Percentiles rank a stretch among this genome's conserved stretches.
phyloP scores from a whole-genome alignment of 768 basidiomycete species.

The Pleurotus eryngii region DNA sequence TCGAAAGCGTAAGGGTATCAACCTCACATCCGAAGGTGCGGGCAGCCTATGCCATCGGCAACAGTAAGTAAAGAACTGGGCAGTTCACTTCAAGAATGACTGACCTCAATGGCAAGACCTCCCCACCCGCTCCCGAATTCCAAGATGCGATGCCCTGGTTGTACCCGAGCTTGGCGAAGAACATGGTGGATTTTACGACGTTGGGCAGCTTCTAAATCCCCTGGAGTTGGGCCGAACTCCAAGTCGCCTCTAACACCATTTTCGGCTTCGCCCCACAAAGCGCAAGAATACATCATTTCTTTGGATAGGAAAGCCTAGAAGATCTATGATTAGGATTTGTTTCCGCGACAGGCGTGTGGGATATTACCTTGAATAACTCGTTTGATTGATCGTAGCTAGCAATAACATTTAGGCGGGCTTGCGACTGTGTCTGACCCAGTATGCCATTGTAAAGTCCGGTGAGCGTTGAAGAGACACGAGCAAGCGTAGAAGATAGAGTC shows the following conservation, averaged over 20 bases:
- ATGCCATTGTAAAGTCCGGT: slow-evolving; percentile 68
- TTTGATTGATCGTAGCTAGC: slow-evolving; percentile 94
- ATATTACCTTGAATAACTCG: slow-evolving; percentile 70
- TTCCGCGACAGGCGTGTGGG: slow-evolving; percentile 4
- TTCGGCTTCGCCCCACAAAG: slow-evolving; percentile 77
- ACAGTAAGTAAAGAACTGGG: too few species aligned
- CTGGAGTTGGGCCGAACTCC: slow-evolving; percentile 46
- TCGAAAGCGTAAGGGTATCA: slow-evolving; percentile 84
- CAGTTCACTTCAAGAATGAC: not conserved
- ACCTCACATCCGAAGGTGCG: slow-evolving; percentile 75
- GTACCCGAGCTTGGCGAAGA: slow-evolving; percentile 71
- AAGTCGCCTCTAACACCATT: slow-evolving; percentile 77
- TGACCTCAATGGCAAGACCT: slow-evolving; percentile 83
- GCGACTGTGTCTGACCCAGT: slow-evolving; percentile 68
- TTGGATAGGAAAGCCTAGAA: slow-evolving; percentile 69
- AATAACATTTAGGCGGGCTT: slow-evolving; percentile 75
- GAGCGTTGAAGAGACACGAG: slow-evolving; percentile 53
- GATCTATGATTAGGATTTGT: slow-evolving; percentile 10
- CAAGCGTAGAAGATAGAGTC: slow-evolving; percentile 53
- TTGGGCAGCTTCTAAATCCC: slow-evolving; percentile 81
- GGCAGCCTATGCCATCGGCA: slow-evolving; percentile 47
- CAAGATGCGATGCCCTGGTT: slow-evolving; percentile 75
- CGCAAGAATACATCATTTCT: slow-evolving; percentile 97
- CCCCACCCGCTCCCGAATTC: slow-evolving; percentile 97
- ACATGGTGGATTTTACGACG: slow-evolving; percentile 81